Evolutionary conservation across 176 grass and related monocot genomes (phyloP), one percentile per base, ranked within the genome.

Genomic region (Oryza brachyantha): DNA sequence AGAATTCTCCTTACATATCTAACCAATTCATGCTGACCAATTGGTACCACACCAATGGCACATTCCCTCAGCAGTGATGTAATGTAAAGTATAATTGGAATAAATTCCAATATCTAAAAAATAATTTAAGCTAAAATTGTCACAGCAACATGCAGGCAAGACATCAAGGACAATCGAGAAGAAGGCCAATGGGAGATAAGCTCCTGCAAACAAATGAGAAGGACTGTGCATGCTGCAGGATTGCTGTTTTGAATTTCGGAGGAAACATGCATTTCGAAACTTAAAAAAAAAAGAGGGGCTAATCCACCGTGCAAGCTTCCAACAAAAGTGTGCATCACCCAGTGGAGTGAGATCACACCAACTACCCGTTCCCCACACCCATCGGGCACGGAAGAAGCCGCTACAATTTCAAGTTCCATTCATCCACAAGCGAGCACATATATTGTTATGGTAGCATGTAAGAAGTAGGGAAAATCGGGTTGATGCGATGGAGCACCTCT

Each of bases 401-500:
- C 12, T 21, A 0, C 25, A 22, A 55, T 17, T 62, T 19, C 39
- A 5, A 17, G 38, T 17, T 62, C 12, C 39, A 5, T 46, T 7
- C 39, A 5, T 46, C 1, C 34, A 38, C 5, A 7, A 6, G 14
- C 0, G 66, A 16, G 31, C 17, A 10, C 48, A n/a, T 4, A 17
- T 16, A 61, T 0, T 29, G 7, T 13, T 7, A 40, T 37, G n/a
- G n/a, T n/a, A 80, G 39, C 7, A 4, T 2, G 26, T 36, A 35
- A 10, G 0, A 0, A 27, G 7, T 2, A 21, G 28, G 29, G 52
- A 70, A 19, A 43, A 43, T 1, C 16, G 8, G 46, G 26, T 60
- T 27, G 10, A 8, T 68, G 52, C 29, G 25, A 40, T 36, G 13
- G 34, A 50, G 43, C 55, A 98, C 96, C 96, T 99, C 90, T 43